Evolutionary conservation across 1,284 basidiomycete species (phyloP).

Genomic region (Pascua guehoae): DNA sequence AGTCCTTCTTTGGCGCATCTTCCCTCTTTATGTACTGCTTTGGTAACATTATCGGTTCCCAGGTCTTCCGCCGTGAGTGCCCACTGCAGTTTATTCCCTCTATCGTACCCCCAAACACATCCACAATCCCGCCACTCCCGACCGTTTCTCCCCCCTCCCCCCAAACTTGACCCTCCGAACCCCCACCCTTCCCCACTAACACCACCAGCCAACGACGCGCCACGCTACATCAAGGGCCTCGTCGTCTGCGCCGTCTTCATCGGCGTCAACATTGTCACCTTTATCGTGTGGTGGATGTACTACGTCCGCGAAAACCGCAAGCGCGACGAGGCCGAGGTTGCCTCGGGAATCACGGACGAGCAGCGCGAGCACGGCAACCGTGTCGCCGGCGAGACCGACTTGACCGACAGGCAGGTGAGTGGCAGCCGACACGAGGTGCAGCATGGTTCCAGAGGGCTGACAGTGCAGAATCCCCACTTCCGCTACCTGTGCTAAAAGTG

Average conservation of each 20-base stretch:
- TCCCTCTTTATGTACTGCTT: slow-evolving; percentile 24
- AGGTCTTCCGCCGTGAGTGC: slow-evolving; percentile 15
- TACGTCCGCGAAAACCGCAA: slow-evolving; percentile 23
- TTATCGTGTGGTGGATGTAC: slow-evolving; percentile 23
- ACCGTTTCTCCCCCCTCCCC: too few relatives aligned
- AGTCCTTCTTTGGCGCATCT: slow-evolving; percentile 18
- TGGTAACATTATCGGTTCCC: slow-evolving; percentile 28
- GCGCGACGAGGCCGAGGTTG: slow-evolving; percentile 18
- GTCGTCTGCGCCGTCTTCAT: slow-evolving; percentile 22
- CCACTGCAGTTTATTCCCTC: background rate
- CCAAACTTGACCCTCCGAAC: too few relatives aligned
- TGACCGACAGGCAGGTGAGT: slow-evolving; percentile 17
- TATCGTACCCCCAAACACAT: too few relatives aligned
- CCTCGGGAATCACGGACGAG: slow-evolving; percentile 20
- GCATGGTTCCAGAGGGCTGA: too few relatives aligned
- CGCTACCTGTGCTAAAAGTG: background rate
- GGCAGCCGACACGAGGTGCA: too few relatives aligned
- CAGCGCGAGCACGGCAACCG: slow-evolving; percentile 22
- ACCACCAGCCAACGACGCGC: slow-evolving; percentile 16
- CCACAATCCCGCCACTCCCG: too few relatives aligned
- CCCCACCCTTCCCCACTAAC: background rate
- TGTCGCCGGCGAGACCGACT: slow-evolving; percentile 26
- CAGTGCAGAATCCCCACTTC: background rate
- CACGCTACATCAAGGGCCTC: slow-evolving; percentile 18
- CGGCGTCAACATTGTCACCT: slow-evolving; percentile 10